phyloP scores from a whole-genome alignment of 1,139 yeast genomes.

The Geotrichum aggregatum region DNA sequence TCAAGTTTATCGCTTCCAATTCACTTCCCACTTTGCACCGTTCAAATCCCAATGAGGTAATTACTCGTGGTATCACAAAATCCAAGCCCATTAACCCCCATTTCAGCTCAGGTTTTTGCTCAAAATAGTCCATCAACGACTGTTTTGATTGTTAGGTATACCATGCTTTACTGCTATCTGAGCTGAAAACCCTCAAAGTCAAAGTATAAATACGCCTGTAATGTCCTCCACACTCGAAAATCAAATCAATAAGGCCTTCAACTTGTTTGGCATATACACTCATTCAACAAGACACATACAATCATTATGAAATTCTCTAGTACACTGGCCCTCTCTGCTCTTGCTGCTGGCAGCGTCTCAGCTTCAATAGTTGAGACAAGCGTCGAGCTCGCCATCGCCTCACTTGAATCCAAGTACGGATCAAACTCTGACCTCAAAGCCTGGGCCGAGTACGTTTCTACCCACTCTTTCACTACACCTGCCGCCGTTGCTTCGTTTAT shows the following conservation, averaged over 20 bases:
- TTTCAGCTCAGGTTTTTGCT: no score
- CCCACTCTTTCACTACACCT: conserved; percentile 3
- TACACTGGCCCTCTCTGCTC: neutral
- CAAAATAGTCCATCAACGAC: no score
- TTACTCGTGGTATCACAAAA: no score
- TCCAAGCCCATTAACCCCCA: no score
- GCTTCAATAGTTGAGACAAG: neutral
- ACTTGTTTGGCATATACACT: no score
- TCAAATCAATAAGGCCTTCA: no score
- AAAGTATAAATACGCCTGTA: neutral
- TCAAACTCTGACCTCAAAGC: neutral
- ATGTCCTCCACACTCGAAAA: neutral
- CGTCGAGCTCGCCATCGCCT: neutral
- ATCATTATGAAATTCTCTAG: neutral
- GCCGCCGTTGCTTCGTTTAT: neutral
- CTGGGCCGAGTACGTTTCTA: neutral
- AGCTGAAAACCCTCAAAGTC: neutral
- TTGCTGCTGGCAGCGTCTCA: neutral
- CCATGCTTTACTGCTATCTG: no score
- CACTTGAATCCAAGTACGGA: neutral
- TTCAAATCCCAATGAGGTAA: no score
- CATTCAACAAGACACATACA: neutral
- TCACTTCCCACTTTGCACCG: no score
- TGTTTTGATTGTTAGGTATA: no score
- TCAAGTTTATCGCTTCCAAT: no score